Conservation (phyloP, 805 yeast genomes). For the Yarrowia phangngaensis region DNA sequence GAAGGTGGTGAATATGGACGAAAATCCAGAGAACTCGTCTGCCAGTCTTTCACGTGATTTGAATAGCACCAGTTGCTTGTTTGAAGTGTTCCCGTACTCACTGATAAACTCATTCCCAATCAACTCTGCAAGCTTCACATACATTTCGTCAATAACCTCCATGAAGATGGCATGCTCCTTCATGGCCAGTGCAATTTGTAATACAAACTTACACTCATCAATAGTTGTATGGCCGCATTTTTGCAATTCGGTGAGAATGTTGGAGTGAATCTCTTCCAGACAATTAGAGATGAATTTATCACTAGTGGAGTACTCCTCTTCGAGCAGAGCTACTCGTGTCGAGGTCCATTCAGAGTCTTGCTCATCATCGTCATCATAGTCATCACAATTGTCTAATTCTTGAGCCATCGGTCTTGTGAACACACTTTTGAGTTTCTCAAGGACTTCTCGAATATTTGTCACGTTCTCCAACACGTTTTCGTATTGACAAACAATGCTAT, state of each 20-base stretch:
- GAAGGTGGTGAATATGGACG: slow-evolving; percentile 1
- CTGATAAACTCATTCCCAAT: neutral
- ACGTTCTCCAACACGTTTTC: slow-evolving; percentile 7
- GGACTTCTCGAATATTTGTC: slow-evolving; percentile 2
- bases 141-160: neutral
- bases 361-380: slow-evolving; percentile 11
- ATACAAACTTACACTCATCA: slow-evolving; percentile 19
- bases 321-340: slow-evolving; percentile 1
- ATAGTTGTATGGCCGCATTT: neutral
- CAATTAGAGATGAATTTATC: slow-evolving; percentile 13
- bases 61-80: slow-evolving; percentile 3
- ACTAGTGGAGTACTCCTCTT: slow-evolving; percentile 8
- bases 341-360: slow-evolving; percentile 16
- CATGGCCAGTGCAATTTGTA: slow-evolving; percentile 13
- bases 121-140: slow-evolving; percentile 1
- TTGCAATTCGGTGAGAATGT: slow-evolving; percentile 1
- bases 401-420: neutral
- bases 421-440: slow-evolving; percentile 4
- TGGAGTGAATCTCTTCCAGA: slow-evolving; percentile 1
- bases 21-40: slow-evolving; percentile 2
- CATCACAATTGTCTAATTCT: too few relatives aligned
- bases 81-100: neutral
- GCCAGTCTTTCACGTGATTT: slow-evolving; percentile 9
- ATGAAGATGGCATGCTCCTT: neutral
- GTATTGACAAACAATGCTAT: slow-evolving; percentile 6